These are phyloP conservation scores for Fusarium longipes DNA, from an alignment of 2,329 filamentous ascomycete genomes.

Conservation along the genomic window DNA sequence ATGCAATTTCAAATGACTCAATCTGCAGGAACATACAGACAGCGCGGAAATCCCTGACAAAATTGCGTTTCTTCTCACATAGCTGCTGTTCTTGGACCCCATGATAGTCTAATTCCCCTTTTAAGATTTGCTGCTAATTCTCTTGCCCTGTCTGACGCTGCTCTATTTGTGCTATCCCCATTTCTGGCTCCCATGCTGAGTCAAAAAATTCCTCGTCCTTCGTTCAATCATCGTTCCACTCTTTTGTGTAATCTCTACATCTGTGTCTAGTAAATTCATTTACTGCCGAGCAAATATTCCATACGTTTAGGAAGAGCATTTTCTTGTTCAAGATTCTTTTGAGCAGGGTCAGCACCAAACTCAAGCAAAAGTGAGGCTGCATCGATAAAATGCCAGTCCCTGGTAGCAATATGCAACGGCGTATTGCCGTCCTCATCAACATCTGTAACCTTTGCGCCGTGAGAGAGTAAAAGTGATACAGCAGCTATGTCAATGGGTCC, in stretches of 20 bases:
- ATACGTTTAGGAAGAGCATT: neutral
- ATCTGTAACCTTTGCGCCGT: neutral
- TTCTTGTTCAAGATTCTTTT: neutral
- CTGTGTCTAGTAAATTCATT: neutral
- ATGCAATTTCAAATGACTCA: no score
- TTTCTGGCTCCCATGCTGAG: no score
- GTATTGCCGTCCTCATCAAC: neutral
- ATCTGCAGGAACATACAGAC: no score
- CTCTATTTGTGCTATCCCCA: no score
- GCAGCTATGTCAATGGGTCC: neutral
- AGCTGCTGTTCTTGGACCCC: no score
- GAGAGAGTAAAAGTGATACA: neutral
- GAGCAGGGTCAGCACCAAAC: neutral
- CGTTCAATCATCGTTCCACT: neutral
- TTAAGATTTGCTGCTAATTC: no score
- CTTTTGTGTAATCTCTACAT: neutral
- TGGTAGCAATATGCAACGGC: neutral
- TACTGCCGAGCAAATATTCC: neutral
- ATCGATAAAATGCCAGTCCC: neutral
- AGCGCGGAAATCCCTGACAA: no score
- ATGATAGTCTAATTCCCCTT: no score
- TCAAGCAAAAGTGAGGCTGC: neutral
- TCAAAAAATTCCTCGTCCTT: no score
- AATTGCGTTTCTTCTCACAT: no score
- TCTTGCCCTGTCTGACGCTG: no score